Conservation (phyloP, 2,329 filamentous ascomycete genomes). For the Chaetomiaceae sp. region DNA sequence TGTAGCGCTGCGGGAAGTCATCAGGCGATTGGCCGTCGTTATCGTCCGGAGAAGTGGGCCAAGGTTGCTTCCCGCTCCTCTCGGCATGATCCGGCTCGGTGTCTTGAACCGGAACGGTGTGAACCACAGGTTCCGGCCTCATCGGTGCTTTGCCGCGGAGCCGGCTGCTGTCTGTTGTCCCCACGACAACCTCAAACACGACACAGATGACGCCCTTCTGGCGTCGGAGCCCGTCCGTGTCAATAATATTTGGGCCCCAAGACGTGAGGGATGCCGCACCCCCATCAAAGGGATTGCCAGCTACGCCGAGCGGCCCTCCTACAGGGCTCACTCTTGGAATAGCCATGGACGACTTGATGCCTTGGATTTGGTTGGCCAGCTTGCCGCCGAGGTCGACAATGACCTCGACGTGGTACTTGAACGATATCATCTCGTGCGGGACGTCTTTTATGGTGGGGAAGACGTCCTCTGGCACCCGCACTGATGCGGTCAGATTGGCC, state of each 20-base stretch:
- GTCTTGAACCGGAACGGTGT: slow-evolving; percentile 25
- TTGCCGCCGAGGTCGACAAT: slow-evolving; percentile 89
- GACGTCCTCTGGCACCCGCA: slow-evolving; percentile 81
- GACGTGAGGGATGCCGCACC: slow-evolving; percentile 45
- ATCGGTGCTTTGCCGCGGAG: slow-evolving; percentile 36
- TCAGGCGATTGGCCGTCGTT: slow-evolving; percentile 20
- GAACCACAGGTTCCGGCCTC: slow-evolving; percentile 20
- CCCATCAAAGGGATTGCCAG: slow-evolving; percentile 32
- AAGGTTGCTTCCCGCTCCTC: slow-evolving; percentile 23
- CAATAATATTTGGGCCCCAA: slow-evolving; percentile 67
- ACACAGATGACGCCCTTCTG: slow-evolving; percentile 91
- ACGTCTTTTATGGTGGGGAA: slow-evolving; percentile 90
- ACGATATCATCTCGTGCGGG: slow-evolving; percentile 89
- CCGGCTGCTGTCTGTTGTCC: slow-evolving; percentile 71
- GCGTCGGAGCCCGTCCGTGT: slow-evolving; percentile 78
- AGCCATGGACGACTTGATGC: slow-evolving; percentile 49
- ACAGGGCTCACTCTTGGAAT: slow-evolving; percentile 29
- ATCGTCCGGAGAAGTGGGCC: slow-evolving; percentile 18
- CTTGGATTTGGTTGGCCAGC: slow-evolving; percentile 66
- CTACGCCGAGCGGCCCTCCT: slow-evolving; percentile 29
- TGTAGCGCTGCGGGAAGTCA: slow-evolving; percentile 22
- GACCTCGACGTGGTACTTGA: slow-evolving; percentile 90
- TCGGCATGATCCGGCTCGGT: slow-evolving; percentile 13
- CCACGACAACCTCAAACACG: slow-evolving; percentile 80
- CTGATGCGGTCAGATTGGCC: slow-evolving; percentile 73